phyloP scores from a whole-genome alignment of 2,329 filamentous ascomycete genomes.

The Stagonosporopsis rhizophila region DNA sequence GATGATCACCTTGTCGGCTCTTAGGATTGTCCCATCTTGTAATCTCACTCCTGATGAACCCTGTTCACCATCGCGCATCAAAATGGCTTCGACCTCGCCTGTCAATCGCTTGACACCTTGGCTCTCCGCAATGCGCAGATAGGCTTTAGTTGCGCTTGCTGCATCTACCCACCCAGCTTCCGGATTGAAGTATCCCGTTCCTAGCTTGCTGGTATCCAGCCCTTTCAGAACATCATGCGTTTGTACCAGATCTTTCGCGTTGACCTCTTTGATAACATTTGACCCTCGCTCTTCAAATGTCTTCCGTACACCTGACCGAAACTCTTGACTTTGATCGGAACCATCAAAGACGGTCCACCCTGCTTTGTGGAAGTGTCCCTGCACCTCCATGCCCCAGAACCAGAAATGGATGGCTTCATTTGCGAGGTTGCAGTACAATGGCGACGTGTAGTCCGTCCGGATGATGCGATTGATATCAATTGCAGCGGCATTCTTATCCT shows the following conservation, averaged over 20 bases:
- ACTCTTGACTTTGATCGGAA: conserved; percentile 52
- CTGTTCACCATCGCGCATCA: conserved; percentile 47
- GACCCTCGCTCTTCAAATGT: conserved; percentile 58
- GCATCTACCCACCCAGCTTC: conserved; percentile 63
- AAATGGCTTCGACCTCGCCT: conserved; percentile 55
- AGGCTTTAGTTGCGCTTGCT: conserved; percentile 53
- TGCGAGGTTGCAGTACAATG: conserved; percentile 62
- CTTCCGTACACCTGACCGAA: conserved; percentile 60
- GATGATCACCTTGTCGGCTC: conserved; percentile 62
- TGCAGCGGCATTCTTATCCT: conserved; percentile 61
- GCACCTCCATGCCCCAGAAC: conserved; percentile 47
- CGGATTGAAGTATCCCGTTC: conserved; percentile 58
- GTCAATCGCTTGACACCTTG: conserved; percentile 56
- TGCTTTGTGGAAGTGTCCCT: conserved; percentile 61
- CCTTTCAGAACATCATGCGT: conserved; percentile 51
- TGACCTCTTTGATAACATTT: conserved; percentile 49
- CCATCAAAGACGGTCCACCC: conserved; percentile 65
- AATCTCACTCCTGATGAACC: conserved; percentile 56
- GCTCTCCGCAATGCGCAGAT: conserved; percentile 54
- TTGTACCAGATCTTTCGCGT: conserved; percentile 49
- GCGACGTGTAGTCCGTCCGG: conserved; percentile 64
- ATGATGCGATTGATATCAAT: conserved; percentile 70
- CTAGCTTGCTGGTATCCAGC: conserved; percentile 26
- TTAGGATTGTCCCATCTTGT: conserved; percentile 55
- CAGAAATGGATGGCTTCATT: conserved; percentile 51